These are phyloP conservation scores for Wallacemonas sp. DNA, from an alignment of 208 protist genomes.

Conservation along the genomic window DNA sequence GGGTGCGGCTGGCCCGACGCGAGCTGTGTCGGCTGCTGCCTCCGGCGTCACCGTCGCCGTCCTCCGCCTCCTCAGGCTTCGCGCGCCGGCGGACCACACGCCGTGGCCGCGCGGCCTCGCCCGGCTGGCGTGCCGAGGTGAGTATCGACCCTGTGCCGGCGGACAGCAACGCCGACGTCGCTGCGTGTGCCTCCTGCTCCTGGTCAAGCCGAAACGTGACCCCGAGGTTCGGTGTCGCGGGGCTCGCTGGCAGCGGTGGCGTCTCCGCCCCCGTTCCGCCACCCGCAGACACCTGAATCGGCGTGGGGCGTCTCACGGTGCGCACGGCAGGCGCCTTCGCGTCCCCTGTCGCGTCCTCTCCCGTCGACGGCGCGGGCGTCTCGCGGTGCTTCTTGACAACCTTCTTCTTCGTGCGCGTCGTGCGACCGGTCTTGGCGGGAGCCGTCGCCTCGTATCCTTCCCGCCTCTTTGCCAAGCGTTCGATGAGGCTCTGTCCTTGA, in stretches of 20 bases:
- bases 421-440: background rate
- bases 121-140: background rate
- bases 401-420: conserved; percentile 18
- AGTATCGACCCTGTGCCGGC: conserved; percentile 10
- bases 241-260: conserved; percentile 9
- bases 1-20: no score
- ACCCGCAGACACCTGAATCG: background rate
- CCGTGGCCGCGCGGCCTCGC: no score
- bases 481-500: conserved; percentile 8
- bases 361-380: background rate
- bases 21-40: no score
- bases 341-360: no score
- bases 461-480: conserved; percentile 65
- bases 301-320: background rate
- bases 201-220: conserved; percentile 3
- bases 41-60: no score
- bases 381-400: conserved; percentile 19
- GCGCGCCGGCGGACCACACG: background rate
- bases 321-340: background rate
- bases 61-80: background rate
- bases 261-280: background rate
- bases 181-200: background rate
- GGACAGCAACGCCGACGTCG: conserved; percentile 12
- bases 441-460: conserved; percentile 48
- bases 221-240: background rate